Percentiles rank a stretch among this genome's conserved stretches.
Evolutionary conservation across 2,329 filamentous ascomycete species (phyloP).

Genomic region (Triangularia verruculosa): DNA sequence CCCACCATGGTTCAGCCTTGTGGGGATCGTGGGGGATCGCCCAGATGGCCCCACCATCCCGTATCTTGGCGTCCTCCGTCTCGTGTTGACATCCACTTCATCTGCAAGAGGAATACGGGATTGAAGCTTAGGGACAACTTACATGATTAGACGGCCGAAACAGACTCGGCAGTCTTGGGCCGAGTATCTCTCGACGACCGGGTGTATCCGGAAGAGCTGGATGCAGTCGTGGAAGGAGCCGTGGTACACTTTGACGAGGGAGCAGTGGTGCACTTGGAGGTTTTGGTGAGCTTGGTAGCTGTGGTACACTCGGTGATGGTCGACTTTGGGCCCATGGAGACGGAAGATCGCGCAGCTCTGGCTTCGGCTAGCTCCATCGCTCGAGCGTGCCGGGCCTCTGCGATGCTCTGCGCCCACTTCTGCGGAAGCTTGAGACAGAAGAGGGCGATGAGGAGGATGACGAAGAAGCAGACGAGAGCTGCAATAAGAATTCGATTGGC

Average conservation of each 20-base stretch:
- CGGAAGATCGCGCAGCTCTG: neutral
- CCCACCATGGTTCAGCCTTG: slow-evolving; percentile 18
- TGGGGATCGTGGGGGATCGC: slow-evolving; percentile 11
- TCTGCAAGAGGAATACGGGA: neutral
- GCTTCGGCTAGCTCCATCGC: neutral
- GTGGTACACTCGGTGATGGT: neutral
- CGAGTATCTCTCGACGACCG: neutral
- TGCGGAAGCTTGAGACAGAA: neutral
- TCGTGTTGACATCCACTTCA: neutral
- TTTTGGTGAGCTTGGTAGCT: neutral
- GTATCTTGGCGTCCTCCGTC: neutral
- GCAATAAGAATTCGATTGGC: neutral
- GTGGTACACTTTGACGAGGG: neutral
- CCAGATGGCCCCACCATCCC: neutral
- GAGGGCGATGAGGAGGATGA: neutral
- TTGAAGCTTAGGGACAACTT: neutral
- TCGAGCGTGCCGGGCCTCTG: neutral
- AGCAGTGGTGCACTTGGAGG: neutral
- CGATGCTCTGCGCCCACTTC: neutral
- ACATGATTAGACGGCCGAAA: neutral
- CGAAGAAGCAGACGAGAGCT: neutral
- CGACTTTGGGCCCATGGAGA: neutral
- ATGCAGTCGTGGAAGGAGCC: neutral
- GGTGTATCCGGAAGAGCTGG: neutral
- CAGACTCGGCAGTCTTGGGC: neutral